phyloP scores from a whole-genome alignment of 306 rosid species.

The Sicyos edulis region DNA sequence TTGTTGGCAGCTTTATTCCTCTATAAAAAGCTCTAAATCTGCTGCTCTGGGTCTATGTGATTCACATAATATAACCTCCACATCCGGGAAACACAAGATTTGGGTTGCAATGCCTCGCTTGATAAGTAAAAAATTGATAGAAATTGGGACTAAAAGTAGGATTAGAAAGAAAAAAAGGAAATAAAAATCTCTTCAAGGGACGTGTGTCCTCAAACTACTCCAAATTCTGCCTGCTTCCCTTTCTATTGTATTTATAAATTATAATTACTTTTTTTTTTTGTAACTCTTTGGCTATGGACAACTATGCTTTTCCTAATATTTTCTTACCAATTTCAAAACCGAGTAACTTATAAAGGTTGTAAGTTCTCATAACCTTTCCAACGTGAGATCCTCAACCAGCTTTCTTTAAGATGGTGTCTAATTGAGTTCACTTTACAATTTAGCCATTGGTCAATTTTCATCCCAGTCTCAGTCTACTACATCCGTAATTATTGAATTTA shows the following conservation, averaged over 20 bases:
- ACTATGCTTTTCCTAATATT: not conserved
- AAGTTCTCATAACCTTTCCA: too few relatives aligned
- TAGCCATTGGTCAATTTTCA: too few relatives aligned
- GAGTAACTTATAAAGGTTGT: too few relatives aligned
- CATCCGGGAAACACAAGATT: not conserved
- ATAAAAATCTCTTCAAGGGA: too few relatives aligned
- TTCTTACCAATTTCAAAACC: not conserved
- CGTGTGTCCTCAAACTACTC: not conserved
- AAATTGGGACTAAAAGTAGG: not conserved
- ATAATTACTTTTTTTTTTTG: not conserved
- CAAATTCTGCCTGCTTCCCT: not conserved
- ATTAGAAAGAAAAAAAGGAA: not conserved
- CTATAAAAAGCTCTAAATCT: not conserved
- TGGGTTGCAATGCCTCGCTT: not conserved
- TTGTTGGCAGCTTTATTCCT: not conserved
- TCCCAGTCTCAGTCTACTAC: too few relatives aligned
- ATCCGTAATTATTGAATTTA: too few relatives aligned
- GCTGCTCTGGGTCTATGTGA: not conserved
- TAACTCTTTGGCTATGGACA: not conserved
- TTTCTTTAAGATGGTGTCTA: too few relatives aligned
- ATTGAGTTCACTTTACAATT: too few relatives aligned
- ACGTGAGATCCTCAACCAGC: too few relatives aligned
- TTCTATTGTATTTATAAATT: not conserved
- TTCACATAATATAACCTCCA: not conserved
- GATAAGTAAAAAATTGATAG: conserved; percentile 2